These are phyloP conservation scores for Eremothecium sinecaudum DNA, from an alignment of 1,139 yeast genomes.

Conservation along the genomic window DNA sequence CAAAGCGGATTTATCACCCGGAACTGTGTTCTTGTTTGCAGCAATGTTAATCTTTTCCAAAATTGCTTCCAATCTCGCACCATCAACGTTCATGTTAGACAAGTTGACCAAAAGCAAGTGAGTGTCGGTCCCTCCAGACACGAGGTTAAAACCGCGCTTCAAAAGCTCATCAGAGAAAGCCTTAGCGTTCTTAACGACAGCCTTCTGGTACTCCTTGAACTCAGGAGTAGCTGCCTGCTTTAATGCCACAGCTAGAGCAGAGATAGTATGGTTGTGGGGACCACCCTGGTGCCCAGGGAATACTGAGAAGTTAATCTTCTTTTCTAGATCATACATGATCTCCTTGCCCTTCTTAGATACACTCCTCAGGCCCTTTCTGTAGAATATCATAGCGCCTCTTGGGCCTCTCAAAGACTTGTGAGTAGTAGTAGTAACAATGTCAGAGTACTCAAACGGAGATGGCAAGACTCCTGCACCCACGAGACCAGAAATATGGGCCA, in stretches of 20 bases:
- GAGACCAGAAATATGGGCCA: slow-evolving; percentile 97
- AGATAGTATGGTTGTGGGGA: slow-evolving; percentile 97
- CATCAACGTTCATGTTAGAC: slow-evolving; percentile 79
- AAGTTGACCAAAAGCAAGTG: slow-evolving; percentile 83
- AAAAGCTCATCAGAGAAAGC: slow-evolving; percentile 63
- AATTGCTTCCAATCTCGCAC: slow-evolving; percentile 90
- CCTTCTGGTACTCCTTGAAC: slow-evolving; percentile 81
- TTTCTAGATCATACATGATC: slow-evolving; percentile 80
- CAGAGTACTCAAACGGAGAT: slow-evolving; percentile 93
- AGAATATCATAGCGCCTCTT: slow-evolving; percentile 98
- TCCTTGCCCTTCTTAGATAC: slow-evolving; percentile 90
- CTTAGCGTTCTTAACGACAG: slow-evolving; percentile 82
- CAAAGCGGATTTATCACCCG: slow-evolving; percentile 90
- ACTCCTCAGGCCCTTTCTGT: slow-evolving; percentile 91
- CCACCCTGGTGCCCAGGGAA: slow-evolving; percentile 99
- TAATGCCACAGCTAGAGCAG: slow-evolving; percentile 93
- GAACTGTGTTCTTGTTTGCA: slow-evolving; percentile 90
- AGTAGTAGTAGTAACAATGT: slow-evolving; percentile 95
- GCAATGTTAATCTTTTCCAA: slow-evolving; percentile 88
- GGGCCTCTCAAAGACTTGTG: slow-evolving; percentile 99
- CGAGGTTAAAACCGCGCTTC: slow-evolving; percentile 63
- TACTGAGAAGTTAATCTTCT: slow-evolving; percentile 92
- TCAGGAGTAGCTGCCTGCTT: slow-evolving; percentile 91
- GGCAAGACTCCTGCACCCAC: slow-evolving; percentile 95
- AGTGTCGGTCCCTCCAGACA: slow-evolving; percentile 89